phyloP scores from a whole-genome alignment of 2,329 filamentous ascomycete genomes.

The Atkinsonella texensis region DNA sequence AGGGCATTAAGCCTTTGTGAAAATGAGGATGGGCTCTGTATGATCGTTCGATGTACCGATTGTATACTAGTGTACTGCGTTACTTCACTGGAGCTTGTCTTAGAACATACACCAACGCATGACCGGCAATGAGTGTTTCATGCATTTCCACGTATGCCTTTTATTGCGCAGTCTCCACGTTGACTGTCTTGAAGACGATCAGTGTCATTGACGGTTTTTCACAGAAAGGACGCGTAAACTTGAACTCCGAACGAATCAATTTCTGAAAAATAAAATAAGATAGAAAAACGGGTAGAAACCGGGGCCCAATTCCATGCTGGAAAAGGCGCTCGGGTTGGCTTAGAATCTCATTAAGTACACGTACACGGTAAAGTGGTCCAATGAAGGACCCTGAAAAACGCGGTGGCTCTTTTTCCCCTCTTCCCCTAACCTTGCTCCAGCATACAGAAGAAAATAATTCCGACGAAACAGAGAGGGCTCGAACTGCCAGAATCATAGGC shows the following conservation, averaged over 20 bases:
- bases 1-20: conserved; percentile 70
- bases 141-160: not conserved
- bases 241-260: conserved; percentile 23
- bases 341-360: conserved; percentile 27
- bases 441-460: conserved; percentile 10
- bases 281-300: not conserved
- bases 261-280: conserved; percentile 12
- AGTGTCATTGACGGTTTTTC: not conserved
- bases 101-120: conserved; percentile 13
- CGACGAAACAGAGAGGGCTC: conserved; percentile 3
- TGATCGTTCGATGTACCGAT: not conserved
- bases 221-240: conserved; percentile 2
- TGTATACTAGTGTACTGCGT: conserved; percentile 2
- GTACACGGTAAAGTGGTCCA: conserved; percentile 13
- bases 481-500: not conserved
- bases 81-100: conserved; percentile 4
- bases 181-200: no score
- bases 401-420: conserved; percentile 6
- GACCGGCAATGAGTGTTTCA: not conserved
- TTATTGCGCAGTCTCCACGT: no score
- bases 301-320: conserved; percentile 16
- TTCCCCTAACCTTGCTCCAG: conserved; percentile 11
- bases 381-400: conserved; percentile 5
- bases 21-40: not conserved
- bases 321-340: conserved; percentile 15